Base-by-base conservation (phyloP, 192 early-diverging fungal genomes). In the Backusella parvicylindrica region DNA sequence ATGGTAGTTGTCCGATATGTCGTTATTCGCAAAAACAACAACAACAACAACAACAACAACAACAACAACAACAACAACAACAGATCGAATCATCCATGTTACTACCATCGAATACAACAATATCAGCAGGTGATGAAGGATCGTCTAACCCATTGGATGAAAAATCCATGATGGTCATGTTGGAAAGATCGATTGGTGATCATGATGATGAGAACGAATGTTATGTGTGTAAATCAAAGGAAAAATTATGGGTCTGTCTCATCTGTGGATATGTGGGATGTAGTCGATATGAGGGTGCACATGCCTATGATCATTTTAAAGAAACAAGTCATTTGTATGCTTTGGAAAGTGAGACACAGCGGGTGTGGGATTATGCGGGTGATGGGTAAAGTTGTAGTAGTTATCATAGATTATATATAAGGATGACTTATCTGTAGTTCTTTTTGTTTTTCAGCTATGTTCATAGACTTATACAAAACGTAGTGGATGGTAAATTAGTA, bases 361-460 rank as follows among this genome's bases (percentile, higher is more conserved):
- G 95, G 1, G 98, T 99, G 36, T 99, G 98, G 98, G 98, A 99
- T 80, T 99, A 99, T 85, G 94, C 89, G 2, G 94, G 96, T 8
- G 98, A 99, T 75, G 97, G 95, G 68, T 70, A 43, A 40, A 37
- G n/a, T 67, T 2, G 6, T 64, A 3, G 64, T n/a, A 16, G n/a
- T n/a, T n/a, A 28, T 26, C 11, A 18, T 47, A 18, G 16, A n/a
- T 6, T n/a, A 6, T n/a, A 6, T 47, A n/a, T 21, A n/a, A 4
- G n/a, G 4, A n/a, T n/a, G 1, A 18, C 15, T 47, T 47, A 47
- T n/a, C 11, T 41, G 1, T 47, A 35, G 6, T 6, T 21, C 31
- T 31, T 16, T 15, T 8, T 16, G 3, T 68, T 40, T 43, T 6
- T n/a, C 37, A 70, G 68, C 2, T 94, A 98, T 78, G 97, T 99